Base-by-base conservation (phyloP, 805 yeast genomes). In the Geotrichum ghanense region DNA sequence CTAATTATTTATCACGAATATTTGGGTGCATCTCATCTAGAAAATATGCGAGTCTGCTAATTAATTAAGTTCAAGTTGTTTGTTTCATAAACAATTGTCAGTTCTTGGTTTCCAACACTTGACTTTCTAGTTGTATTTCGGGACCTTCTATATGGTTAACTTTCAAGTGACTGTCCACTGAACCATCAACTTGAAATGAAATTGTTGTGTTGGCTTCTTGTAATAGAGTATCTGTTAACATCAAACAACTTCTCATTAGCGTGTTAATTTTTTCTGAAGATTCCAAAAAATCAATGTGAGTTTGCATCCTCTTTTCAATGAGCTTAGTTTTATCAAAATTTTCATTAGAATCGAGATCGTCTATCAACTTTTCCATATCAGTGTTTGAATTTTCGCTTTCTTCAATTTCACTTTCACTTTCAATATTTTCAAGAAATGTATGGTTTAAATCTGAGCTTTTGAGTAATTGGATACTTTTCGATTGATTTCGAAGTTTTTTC, bases 401-500 rank as follows among this genome's bases (percentile, higher is more conserved):
- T 22, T 17, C 24, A 12, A 20, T 24, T 14, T 19, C 22, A 24
- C 24, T 21, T 7, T 20, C 10, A 31, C 7, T n/a, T 5, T 16
- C 37, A n/a, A 31, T 31, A 31, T 16, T 4, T 12, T 6, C 25
- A 39, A 12, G 12, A 7, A 14, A 10, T 12, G 24, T 39, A 26
- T 26, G 34, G 34, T 12, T 12, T 12, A n/a, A 26, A 24, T 9
- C 16, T 7, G 42, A 21, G 14, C 41, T 27, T 39, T 42, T 43
- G 25, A 57, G 48, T 12, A 40, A 44, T 9, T 50, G 50, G 6
- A 59, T 45, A 10, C 56, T 58, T 16, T 51, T 50, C n/a, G 41
- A 27, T 44, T 56, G 60, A 10, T 48, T 46, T 2, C 58, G 53
- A 22, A 58, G 40, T 25, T 49, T 47, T 14, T 50, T 49, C 42